Percentiles rank a stretch among this genome's conserved stretches.
These are phyloP conservation scores for Warburgia ugandensis DNA, from an alignment of 164 flowering plant species.

Conservation along the genomic window DNA sequence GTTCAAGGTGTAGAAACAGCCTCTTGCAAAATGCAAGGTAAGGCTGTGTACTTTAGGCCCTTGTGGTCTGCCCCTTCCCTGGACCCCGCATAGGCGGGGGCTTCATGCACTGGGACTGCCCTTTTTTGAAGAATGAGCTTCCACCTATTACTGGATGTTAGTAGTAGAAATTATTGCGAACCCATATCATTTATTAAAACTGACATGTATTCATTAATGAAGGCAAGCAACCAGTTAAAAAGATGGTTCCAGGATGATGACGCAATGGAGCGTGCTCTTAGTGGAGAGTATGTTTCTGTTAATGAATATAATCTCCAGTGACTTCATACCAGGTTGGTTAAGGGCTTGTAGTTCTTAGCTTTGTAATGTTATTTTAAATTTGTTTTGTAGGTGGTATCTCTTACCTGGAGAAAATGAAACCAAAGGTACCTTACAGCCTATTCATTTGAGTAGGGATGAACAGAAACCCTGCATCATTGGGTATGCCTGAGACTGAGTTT, in stretches of 20 bases:
- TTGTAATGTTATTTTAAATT: not conserved
- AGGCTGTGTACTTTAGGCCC: no score
- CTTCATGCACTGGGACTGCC: no score
- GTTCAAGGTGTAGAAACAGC: no score
- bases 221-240: conserved; percentile 63
- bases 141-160: not conserved
- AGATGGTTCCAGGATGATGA: conserved; percentile 90
- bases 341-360: not conserved
- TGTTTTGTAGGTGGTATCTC: conserved; percentile 68
- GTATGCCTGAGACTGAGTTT: conserved; percentile 24
- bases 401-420: conserved; percentile 44
- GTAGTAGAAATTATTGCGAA: conserved; percentile 1
- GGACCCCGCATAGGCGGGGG: no score
- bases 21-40: no score
- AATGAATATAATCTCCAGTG: not conserved
- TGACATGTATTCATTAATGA: conserved; percentile 15
- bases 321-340: not conserved
- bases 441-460: conserved; percentile 57
- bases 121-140: no score
- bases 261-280: conserved; percentile 79
- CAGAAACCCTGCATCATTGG: conserved; percentile 53
- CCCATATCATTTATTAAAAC: conserved; percentile 1
- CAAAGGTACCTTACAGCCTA: conserved; percentile 29
- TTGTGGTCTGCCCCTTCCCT: no score
- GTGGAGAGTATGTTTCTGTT: conserved; percentile 55